Conservation (phyloP, 768 basidiomycete species). For the Amanita fuliginea region DNA sequence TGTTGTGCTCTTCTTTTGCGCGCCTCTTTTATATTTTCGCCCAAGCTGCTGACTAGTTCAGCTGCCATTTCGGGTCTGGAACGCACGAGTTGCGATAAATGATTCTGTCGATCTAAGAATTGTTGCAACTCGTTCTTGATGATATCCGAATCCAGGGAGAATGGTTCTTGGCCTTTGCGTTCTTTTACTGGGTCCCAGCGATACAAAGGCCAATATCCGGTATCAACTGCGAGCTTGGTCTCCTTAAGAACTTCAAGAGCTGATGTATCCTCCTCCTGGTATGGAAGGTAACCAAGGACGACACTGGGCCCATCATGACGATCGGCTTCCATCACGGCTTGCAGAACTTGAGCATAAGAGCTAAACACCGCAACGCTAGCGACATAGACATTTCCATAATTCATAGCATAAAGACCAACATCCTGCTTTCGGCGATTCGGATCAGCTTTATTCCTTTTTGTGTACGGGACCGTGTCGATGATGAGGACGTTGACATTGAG, state of each 20-base stretch:
- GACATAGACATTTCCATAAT: conserved; percentile 94
- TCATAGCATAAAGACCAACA: conserved; percentile 96
- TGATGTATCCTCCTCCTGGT: conserved; percentile 60
- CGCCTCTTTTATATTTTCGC: conserved; percentile 75
- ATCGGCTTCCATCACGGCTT: conserved; percentile 87
- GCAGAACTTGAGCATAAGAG: conserved; percentile 89
- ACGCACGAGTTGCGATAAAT: conserved; percentile 85
- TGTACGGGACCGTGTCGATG: conserved; percentile 87
- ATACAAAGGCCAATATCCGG: conserved; percentile 97
- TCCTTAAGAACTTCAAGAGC: conserved; percentile 93
- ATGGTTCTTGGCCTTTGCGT: conserved; percentile 64
- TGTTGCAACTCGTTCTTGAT: conserved; percentile 89
- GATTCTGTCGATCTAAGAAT: conserved; percentile 95
- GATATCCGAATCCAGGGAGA: conserved; percentile 85
- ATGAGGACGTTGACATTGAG: conserved; percentile 93
- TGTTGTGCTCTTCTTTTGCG: conserved; percentile 73
- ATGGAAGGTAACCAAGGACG: conserved; percentile 90
- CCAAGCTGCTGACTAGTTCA: conserved; percentile 75
- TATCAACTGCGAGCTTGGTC: conserved; percentile 92
- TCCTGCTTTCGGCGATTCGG: conserved; percentile 85
- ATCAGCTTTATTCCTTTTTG: conserved; percentile 57
- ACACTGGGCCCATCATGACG: conserved; percentile 82
- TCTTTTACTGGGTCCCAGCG: conserved; percentile 93
- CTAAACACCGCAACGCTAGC: conserved; percentile 94
- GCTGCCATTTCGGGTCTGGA: conserved; percentile 71